Base-by-base conservation (phyloP, 2,329 filamentous ascomycete genomes). In the Phaeosphaeria sp. region DNA sequence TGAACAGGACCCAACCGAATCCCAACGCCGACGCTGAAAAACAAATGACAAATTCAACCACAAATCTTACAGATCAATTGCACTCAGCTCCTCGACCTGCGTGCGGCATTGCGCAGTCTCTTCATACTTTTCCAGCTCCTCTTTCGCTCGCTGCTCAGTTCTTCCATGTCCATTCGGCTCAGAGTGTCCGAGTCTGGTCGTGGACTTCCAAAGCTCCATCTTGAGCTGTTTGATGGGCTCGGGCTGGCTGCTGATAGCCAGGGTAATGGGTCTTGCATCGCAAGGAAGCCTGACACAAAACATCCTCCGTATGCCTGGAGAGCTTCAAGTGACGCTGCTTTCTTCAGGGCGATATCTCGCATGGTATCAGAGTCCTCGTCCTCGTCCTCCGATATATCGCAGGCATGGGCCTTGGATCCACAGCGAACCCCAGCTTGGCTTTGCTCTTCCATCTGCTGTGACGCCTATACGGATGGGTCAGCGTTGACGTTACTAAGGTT, bases 101-200 rank as follows among this genome's bases (percentile, higher is more conserved):
- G 58, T 33, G 36, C 54, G n/a, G 56, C 55, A 36, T 39, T 67
- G 20, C 67, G 62, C 50, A 63, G 65, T 49, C 59, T 66, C 61
- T 60, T 64, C 44, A 71, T 54, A 27, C 55, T 58, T 49, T 62
- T 71, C 64, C 68, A 67, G 36, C 59, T 68, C 62, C 68, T 68
- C 39, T 63, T 59, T 27, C 60, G 48, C 60, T 53, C 51, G 43
- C 57, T 51, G 47, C 59, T 50, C 51, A 66, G 21, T 50, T 66
- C 42, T 51, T 58, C 49, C 20, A 59, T 42, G 36, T 63, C 58
- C 56, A 60, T 20, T 33, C 53, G 50, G 59, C 67, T 65, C 57
- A 75, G 55, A 0, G 72, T 75, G 52, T 74, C 72, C 20, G 73
- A 76, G 21, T 75, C 74, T 22, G 73, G 64, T 33, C 68, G 60